Conservation (phyloP, 1,139 yeast genomes). For the Meyerozyma smithsonii region DNA sequence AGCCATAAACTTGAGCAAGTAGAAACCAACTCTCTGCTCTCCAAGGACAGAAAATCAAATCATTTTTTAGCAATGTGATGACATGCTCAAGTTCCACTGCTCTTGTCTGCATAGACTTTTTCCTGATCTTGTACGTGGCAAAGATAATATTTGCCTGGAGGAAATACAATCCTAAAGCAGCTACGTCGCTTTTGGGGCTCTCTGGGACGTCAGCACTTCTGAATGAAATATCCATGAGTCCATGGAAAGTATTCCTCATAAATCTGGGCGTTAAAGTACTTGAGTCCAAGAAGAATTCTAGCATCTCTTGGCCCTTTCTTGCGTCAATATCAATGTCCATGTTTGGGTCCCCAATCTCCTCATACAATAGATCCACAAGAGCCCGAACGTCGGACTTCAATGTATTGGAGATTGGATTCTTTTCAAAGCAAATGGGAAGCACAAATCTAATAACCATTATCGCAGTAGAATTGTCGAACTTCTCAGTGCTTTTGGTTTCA, state of each 20-base stretch:
- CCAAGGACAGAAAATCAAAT: constrained; percentile 59
- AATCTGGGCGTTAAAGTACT: constrained; percentile 44
- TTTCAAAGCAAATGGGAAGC: constrained; percentile 56
- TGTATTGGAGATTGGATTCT: constrained; percentile 52
- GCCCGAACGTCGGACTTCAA: constrained; percentile 68
- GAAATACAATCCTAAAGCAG: constrained; percentile 59
- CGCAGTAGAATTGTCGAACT: constrained; percentile 42
- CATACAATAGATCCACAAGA: constrained; percentile 67
- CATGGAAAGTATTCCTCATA: constrained; percentile 56
- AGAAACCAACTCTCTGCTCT: constrained; percentile 85
- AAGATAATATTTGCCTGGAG: constrained; percentile 68
- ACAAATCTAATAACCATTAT: constrained; percentile 55
- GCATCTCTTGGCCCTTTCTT: constrained; percentile 34
- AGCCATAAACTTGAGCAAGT: constrained; percentile 76
- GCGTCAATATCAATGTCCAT: constrained; percentile 30
- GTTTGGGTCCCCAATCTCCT: constrained; percentile 68
- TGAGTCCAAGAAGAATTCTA: constrained; percentile 51
- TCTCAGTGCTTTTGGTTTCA: constrained; percentile 42
- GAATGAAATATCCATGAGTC: constrained; percentile 42
- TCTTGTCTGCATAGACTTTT: constrained; percentile 73
- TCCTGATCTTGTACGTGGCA: constrained; percentile 60
- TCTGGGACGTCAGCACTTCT: constrained; percentile 23
- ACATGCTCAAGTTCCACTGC: constrained; percentile 79
- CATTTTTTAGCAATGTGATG: constrained; percentile 58
- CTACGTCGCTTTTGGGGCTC: constrained; percentile 13